Base-by-base conservation (phyloP, 345 rosid genomes). In the Brassica cretica region DNA sequence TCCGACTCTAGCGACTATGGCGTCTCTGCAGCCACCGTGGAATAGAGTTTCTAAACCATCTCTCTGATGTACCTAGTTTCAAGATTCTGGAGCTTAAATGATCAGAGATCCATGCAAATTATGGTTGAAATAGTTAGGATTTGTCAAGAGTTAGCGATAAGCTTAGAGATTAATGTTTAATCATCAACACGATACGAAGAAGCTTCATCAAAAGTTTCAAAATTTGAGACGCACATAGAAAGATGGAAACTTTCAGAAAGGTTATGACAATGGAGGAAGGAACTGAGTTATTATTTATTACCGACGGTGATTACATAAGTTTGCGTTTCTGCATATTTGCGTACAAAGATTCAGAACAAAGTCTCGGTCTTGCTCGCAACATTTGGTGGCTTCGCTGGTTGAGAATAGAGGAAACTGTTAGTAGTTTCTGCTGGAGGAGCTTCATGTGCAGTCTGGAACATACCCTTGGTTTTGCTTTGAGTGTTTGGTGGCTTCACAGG, bases 371-470 rank as follows among this genome's bases (percentile, higher is more conserved):
- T 71, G 25, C 37, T 4, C 37, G 75, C 51, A 14, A 21, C 24
- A 8, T 19, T 59, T 71, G 75, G 66, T 71, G 75, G 67, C 14
- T n/a, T 24, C 58, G 14, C 58, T 37, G 37, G 66, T 33, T 21
- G 3, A 59, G 24, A 6, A 62, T 8, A 2, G 2, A 63, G 35
- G 9, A 74, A 32, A 53, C 11, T 14, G 12, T 21, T 24, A 12
- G 55, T 51, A 16, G 71, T 55, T 53, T 35, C 16, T 64, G 58
- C 21, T 6, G 58, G 56, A 49, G 56, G 56, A 49, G 56, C 56
- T 49, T 14, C 7, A 12, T 0, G 16, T 46, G 16, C 16, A 46
- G 55, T 5, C 55, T 46, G 55, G 18, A 12, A 46, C 55, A 4
- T 0, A 46, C 16, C 18, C 55, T 14, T 0, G 2, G 18, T 1